Conservation (phyloP, 1,139 yeast genomes). For the Arxiozyma slooffiae region DNA sequence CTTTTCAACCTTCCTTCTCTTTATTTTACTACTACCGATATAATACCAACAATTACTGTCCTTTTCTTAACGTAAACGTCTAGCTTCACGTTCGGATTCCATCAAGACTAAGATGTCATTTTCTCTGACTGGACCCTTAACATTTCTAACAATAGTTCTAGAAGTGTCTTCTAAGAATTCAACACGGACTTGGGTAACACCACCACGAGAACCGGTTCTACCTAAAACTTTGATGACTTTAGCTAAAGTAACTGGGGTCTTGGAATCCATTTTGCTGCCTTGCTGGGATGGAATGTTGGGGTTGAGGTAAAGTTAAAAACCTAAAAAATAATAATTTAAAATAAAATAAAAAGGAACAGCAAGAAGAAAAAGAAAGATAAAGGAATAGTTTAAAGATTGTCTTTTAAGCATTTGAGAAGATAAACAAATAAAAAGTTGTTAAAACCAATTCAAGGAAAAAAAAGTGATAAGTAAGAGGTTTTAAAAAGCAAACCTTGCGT, state of each 20-base stretch:
- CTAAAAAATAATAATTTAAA: too few relatives aligned
- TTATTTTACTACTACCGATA: background rate
- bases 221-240: conserved; percentile 99
- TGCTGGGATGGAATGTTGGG: conserved; percentile 1
- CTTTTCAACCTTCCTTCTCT: background rate
- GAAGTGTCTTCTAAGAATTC: conserved; percentile 97
- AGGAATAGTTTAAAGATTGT: too few relatives aligned
- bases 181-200: conserved; percentile 99
- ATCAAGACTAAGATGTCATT: conserved; percentile 97
- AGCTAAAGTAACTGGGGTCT: conserved; percentile 97
- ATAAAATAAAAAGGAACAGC: background rate
- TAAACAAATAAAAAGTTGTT: too few relatives aligned
- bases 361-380: background rate
- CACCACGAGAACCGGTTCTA: conserved; percentile 99
- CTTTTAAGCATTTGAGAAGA: too few relatives aligned
- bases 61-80: conserved; percentile 43
- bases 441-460: background rate
- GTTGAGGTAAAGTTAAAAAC: background rate
- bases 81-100: conserved; percentile 99
- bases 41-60: background rate
- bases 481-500: background rate
- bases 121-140: conserved; percentile 99
- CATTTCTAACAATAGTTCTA: conserved; percentile 99
- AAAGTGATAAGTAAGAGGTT: background rate
- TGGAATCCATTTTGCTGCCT: conserved; percentile 47